Percentiles rank a stretch among this genome's conserved stretches.
Conservation (phyloP, 108 stramenopile genomes). For the Pseudonitzschia multiseries region DNA sequence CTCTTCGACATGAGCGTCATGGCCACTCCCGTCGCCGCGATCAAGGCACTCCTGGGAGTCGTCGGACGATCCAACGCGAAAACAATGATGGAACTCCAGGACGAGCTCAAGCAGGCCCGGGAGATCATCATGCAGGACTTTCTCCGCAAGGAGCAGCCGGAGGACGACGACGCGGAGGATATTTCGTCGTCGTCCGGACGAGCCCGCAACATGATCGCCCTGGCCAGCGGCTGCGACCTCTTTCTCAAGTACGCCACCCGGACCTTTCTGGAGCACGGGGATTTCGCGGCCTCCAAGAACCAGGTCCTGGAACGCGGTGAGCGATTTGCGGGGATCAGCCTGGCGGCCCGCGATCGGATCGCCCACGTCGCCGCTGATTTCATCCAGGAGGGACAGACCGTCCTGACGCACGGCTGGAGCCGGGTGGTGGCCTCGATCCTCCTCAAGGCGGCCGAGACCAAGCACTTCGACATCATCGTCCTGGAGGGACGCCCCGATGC, state of each 20-base stretch:
- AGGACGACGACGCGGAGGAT: neutral
- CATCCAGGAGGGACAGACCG: slow-evolving; percentile 83
- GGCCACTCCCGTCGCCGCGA: slow-evolving; percentile 88
- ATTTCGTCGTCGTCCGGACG: slow-evolving; percentile 6
- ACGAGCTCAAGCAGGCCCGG: slow-evolving; percentile 71
- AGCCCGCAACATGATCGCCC: slow-evolving; percentile 65
- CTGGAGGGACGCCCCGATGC: slow-evolving; percentile 92
- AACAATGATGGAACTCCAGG: slow-evolving; percentile 90
- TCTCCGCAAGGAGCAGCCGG: slow-evolving; percentile 1
- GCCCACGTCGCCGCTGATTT: slow-evolving; percentile 83
- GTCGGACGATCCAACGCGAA: slow-evolving; percentile 71
- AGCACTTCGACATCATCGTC: slow-evolving; percentile 85
- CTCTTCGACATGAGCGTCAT: slow-evolving; percentile 59
- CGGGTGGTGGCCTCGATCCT: slow-evolving; percentile 85
- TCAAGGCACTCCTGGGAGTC: slow-evolving; percentile 81
- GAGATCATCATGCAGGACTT: slow-evolving; percentile 64
- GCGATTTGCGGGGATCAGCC: slow-evolving; percentile 83
- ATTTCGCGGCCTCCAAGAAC: slow-evolving; percentile 77
- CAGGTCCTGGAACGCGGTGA: slow-evolving; percentile 87
- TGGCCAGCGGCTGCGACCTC: slow-evolving; percentile 73
- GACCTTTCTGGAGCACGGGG: slow-evolving; percentile 72
- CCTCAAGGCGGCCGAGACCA: slow-evolving; percentile 68
- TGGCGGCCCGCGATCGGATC: slow-evolving; percentile 88
- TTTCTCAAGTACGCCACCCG: slow-evolving; percentile 91
- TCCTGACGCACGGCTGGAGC: slow-evolving; percentile 91